phyloP scores from a whole-genome alignment of 2,329 filamentous ascomycete genomes.

The Lachnellula hyalina region DNA sequence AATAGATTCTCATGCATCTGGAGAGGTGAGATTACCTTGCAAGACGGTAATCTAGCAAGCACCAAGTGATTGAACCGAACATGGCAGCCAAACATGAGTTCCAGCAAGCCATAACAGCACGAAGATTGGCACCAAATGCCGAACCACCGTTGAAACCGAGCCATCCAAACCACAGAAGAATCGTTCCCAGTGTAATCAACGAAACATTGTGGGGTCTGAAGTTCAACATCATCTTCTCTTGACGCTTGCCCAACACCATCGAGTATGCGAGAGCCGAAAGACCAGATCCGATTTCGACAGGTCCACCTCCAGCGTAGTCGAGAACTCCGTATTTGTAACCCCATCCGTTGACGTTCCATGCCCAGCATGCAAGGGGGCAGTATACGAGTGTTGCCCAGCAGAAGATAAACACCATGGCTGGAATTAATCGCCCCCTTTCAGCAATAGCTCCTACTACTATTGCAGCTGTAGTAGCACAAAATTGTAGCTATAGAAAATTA shows the following conservation, averaged over 20 bases:
- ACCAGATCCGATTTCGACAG: slow-evolving; percentile 95
- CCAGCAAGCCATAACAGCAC: slow-evolving; percentile 96
- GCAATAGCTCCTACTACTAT: slow-evolving; percentile 90
- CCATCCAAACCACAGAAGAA: slow-evolving; percentile 98
- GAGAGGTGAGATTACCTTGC: slow-evolving; percentile 33
- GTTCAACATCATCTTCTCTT: slow-evolving; percentile 99
- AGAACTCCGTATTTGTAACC: slow-evolving; percentile 83
- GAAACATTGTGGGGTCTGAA: slow-evolving; percentile 99
- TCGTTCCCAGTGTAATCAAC: slow-evolving; percentile 89
- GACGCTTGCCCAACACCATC: slow-evolving; percentile 88
- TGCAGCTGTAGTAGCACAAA: slow-evolving; percentile 86
- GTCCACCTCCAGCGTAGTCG: slow-evolving; percentile 93
- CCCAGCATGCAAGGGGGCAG: slow-evolving; percentile 95
- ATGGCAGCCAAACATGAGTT: slow-evolving; percentile 79
- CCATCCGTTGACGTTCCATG: slow-evolving; percentile 94
- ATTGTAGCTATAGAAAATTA: slow-evolving; percentile 71
- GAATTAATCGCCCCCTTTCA: slow-evolving; percentile 87
- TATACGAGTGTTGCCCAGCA: slow-evolving; percentile 97
- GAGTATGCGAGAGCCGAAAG: slow-evolving; percentile 92
- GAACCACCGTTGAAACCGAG: slow-evolving; percentile 98
- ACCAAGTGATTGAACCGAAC: slow-evolving; percentile 90
- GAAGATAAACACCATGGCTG: slow-evolving; percentile 92
- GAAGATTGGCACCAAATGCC: slow-evolving; percentile 86
- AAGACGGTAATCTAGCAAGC: slow-evolving; percentile 89
- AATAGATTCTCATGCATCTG: neutral